These are phyloP conservation scores for Oleoguttula mirabilis DNA, from an alignment of 495 filamentous ascomycete genomes.

Conservation along the genomic window DNA sequence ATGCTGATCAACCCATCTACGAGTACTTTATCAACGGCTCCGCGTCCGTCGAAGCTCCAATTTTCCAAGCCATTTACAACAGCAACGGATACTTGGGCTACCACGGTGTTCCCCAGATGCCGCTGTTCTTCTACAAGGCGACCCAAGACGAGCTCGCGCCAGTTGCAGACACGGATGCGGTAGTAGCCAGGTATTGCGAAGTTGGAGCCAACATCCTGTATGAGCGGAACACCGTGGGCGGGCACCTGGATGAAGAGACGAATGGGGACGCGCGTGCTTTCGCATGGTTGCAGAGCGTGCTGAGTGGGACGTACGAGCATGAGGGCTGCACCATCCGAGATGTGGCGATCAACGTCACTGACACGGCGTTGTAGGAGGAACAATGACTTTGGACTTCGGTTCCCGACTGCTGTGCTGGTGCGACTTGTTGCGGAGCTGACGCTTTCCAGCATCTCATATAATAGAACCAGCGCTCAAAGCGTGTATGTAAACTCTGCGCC, in stretches of 20 bases:
- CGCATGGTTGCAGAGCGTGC: constrained; percentile 12
- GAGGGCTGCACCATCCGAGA: constrained; percentile 14
- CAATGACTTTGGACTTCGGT: no score
- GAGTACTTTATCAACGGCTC: constrained; percentile 33
- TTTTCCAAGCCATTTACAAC: constrained; percentile 25
- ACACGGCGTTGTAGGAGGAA: constrained; percentile 10
- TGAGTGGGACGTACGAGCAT: constrained; percentile 6
- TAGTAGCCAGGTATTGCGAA: constrained; percentile 32
- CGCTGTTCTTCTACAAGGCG: constrained; percentile 42
- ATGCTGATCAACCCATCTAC: constrained; percentile 29
- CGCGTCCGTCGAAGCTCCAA: constrained; percentile 2
- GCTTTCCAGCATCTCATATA: no score
- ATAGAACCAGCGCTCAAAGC: no score
- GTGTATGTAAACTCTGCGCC: no score
- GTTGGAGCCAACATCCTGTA: constrained; percentile 32
- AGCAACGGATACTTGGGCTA: constrained; percentile 32
- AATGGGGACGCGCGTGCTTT: constrained; percentile 17
- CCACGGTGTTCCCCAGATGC: constrained; percentile 35
- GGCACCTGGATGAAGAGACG: constrained; percentile 22
- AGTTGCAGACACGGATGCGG: constrained; percentile 33
- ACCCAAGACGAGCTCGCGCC: constrained; percentile 35
- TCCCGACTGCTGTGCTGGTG: no score
- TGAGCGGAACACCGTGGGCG: constrained; percentile 31
- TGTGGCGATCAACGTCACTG: constrained; percentile 14
- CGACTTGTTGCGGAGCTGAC: no score